These are phyloP conservation scores for Ensete glaucum DNA, from an alignment of 176 grass and related monocot species.

Conservation along the genomic window DNA sequence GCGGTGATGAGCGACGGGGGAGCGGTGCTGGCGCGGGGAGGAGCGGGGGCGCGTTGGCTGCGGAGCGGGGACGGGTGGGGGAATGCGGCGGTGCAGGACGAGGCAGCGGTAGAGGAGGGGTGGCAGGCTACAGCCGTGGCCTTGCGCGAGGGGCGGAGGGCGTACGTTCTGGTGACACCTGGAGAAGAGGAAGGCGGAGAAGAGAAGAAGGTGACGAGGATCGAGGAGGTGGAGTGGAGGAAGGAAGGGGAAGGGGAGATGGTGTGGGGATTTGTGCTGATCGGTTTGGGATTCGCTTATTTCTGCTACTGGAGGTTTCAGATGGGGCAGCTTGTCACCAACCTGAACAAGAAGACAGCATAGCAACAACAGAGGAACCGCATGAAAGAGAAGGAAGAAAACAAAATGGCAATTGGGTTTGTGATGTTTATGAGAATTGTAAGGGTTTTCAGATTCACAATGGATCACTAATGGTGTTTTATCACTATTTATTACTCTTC, in stretches of 20 bases:
- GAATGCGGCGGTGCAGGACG: constrained; percentile 33
- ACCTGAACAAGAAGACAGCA: constrained; percentile 76
- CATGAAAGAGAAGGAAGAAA: no score
- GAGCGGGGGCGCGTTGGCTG: constrained; percentile 26
- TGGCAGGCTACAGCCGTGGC: constrained; percentile 33
- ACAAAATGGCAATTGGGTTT: not conserved
- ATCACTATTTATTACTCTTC: not conserved
- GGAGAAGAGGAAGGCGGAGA: constrained; percentile 5
- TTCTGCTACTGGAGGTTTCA: constrained; percentile 94
- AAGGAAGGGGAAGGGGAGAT: constrained; percentile 59
- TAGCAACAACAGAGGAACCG: not conserved
- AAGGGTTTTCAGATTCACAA: not conserved
- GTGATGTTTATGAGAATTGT: not conserved
- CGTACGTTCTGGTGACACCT: constrained; percentile 45
- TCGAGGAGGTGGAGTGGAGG: constrained; percentile 72
- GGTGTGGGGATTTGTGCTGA: constrained; percentile 44
- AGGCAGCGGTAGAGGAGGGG: constrained; percentile 6
- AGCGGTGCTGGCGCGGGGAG: constrained; percentile 28
- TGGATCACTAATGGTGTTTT: not conserved
- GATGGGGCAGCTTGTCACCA: constrained; percentile 55
- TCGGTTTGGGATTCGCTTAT: constrained; percentile 48
- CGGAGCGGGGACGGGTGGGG: constrained; percentile 60
- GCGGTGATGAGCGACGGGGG: constrained; percentile 34
- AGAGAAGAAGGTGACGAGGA: constrained; percentile 11
- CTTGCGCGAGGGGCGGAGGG: constrained; percentile 47